Conservation (phyloP, 2,329 filamentous ascomycete species). For the Diplodia sapinea region DNA sequence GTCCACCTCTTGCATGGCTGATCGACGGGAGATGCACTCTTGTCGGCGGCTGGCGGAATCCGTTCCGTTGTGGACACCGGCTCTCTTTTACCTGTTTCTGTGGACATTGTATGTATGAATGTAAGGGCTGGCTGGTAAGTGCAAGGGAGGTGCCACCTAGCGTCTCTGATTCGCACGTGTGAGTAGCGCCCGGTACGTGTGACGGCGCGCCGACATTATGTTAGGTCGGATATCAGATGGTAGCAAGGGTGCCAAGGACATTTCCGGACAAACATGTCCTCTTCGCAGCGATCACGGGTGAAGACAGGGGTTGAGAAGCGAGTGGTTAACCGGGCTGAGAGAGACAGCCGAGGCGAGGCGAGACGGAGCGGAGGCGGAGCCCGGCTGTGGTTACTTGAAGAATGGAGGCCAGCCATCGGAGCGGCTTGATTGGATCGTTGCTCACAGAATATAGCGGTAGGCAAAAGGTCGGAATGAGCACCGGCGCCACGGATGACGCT, state of each 20-base stretch:
- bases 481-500: too few species aligned
- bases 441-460: neutral
- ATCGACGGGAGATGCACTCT: neutral
- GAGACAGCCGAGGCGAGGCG: conserved; percentile 16
- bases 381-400: neutral
- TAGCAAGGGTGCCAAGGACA: neutral
- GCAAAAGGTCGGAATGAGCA: neutral
- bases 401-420: neutral
- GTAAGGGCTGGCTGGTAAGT: neutral
- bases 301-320: neutral
- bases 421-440: neutral
- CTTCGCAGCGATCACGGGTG: neutral
- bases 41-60: neutral
- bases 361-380: conserved; percentile 11
- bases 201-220: neutral
- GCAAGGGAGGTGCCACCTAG: neutral
- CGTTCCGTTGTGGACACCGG: neutral
- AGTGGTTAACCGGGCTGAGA: neutral
- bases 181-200: neutral
- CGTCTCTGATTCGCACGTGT: neutral
- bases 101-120: neutral
- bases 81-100: too few species aligned
- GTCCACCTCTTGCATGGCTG: neutral
- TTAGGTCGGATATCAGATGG: neutral
- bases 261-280: neutral